Conservation (phyloP, 805 yeast species). For the Starmerella vitae region DNA sequence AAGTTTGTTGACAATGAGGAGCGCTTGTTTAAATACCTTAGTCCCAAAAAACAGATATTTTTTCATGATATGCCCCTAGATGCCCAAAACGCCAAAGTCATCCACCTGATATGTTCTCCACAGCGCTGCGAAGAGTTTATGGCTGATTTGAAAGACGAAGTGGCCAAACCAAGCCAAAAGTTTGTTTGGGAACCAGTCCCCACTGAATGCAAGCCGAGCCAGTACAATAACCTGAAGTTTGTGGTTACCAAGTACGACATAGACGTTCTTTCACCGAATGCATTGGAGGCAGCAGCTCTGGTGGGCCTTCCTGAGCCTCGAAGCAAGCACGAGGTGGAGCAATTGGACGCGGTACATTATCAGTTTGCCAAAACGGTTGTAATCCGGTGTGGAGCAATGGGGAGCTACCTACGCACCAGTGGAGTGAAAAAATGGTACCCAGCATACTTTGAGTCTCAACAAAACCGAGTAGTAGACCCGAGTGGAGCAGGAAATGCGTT, state of each 20-base stretch:
- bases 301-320: constrained; percentile 37
- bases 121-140: constrained; percentile 42
- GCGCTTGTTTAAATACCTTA: constrained; percentile 45
- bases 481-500: constrained; percentile 93
- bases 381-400: constrained; percentile 63
- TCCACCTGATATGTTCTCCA: constrained; percentile 68
- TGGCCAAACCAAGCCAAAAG: constrained; percentile 25
- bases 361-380: constrained; percentile 37
- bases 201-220: constrained; percentile 45
- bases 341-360: constrained; percentile 32
- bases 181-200: constrained; percentile 84
- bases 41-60: constrained; percentile 49
- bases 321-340: constrained; percentile 31
- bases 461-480: constrained; percentile 55
- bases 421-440: constrained; percentile 39
- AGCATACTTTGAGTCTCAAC: constrained; percentile 48
- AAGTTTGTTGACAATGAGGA: constrained; percentile 50
- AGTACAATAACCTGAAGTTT: constrained; percentile 27
- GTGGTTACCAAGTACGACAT: constrained; percentile 24
- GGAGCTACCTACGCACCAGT: constrained; percentile 34
- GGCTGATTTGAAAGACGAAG: constrained; percentile 20
- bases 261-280: constrained; percentile 66
- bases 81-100: constrained; percentile 31
- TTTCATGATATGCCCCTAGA: constrained; percentile 40
- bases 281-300: constrained; percentile 64